Conservation (phyloP, 164 flowering plant genomes). For the Umbilicus rupestris region DNA sequence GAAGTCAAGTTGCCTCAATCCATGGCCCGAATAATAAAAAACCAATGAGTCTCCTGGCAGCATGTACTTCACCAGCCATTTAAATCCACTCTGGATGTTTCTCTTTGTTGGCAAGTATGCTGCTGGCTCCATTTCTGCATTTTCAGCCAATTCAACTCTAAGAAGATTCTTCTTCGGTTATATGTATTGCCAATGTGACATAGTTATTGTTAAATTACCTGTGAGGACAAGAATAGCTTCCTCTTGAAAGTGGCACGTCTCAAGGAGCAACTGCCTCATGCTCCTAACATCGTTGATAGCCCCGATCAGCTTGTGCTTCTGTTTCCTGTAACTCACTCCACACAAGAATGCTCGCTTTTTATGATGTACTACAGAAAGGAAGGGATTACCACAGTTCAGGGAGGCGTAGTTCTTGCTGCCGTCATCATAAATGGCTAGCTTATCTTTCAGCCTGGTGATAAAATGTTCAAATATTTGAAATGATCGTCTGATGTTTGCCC, state of each 20-base stretch:
- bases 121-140: constrained; percentile 25
- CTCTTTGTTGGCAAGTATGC: constrained; percentile 26
- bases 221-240: constrained; percentile 13
- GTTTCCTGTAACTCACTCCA: constrained; percentile 33
- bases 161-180: not conserved
- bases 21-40: constrained; percentile 57
- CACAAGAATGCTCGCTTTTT: constrained; percentile 41
- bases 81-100: constrained; percentile 29
- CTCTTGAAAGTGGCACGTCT: constrained; percentile 14
- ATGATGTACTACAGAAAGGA: not conserved
- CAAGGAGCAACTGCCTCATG: constrained; percentile 30
- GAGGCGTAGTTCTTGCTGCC: not conserved
- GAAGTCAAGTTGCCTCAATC: constrained; percentile 29
- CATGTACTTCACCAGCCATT: constrained; percentile 42
- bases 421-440: not conserved
- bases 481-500: not conserved
- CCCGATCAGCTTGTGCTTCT: constrained; percentile 31
- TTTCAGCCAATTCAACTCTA: not conserved
- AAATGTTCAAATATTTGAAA: not conserved
- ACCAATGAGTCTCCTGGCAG: constrained; percentile 43
- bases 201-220: constrained; percentile 9
- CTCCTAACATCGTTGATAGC: constrained; percentile 31
- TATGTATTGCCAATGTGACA: not conserved
- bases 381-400: not conserved
- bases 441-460: not conserved